Conservation (phyloP, 1,284 basidiomycete genomes). For the Ceratobasidium sp. region DNA sequence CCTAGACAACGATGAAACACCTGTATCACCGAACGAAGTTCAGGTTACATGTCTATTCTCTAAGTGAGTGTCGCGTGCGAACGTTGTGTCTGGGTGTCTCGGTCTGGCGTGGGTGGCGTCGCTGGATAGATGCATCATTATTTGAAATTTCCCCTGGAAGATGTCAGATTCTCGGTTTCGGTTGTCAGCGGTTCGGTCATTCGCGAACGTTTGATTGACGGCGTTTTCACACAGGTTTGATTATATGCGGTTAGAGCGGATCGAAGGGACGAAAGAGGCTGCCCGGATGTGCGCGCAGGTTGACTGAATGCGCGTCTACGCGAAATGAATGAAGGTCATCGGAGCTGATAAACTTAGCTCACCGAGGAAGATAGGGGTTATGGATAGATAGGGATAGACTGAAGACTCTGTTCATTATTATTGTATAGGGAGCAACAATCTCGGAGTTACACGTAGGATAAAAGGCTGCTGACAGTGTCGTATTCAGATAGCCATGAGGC, state of each 20-base stretch:
- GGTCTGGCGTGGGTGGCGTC: too few relatives aligned
- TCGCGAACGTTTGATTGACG: background rate
- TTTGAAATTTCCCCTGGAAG: too few relatives aligned
- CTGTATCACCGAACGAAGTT: conserved; percentile 80
- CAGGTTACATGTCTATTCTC: conserved; percentile 85
- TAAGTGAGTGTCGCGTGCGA: conserved; percentile 66
- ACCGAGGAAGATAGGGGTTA: too few relatives aligned
- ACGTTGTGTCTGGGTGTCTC: background rate
- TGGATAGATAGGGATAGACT: too few relatives aligned
- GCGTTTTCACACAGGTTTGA: conserved; percentile 62
- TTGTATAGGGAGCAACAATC: background rate
- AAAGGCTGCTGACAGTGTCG: too few relatives aligned
- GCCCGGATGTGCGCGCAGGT: conserved; percentile 59
- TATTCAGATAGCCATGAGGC: background rate
- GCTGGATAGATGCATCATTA: too few relatives aligned
- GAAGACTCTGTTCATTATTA: too few relatives aligned
- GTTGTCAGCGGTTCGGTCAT: background rate
- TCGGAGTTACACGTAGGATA: background rate
- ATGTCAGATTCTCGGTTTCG: too few relatives aligned
- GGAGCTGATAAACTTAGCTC: background rate
- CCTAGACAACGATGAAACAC: conserved; percentile 72
- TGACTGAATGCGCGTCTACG: too few relatives aligned
- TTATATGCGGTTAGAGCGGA: conserved; percentile 86
- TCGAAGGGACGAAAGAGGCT: conserved; percentile 67
- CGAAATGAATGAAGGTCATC: background rate